These are phyloP conservation scores for Grosmannia serpens DNA, from an alignment of 2,329 filamentous ascomycete species.

Conservation along the genomic window DNA sequence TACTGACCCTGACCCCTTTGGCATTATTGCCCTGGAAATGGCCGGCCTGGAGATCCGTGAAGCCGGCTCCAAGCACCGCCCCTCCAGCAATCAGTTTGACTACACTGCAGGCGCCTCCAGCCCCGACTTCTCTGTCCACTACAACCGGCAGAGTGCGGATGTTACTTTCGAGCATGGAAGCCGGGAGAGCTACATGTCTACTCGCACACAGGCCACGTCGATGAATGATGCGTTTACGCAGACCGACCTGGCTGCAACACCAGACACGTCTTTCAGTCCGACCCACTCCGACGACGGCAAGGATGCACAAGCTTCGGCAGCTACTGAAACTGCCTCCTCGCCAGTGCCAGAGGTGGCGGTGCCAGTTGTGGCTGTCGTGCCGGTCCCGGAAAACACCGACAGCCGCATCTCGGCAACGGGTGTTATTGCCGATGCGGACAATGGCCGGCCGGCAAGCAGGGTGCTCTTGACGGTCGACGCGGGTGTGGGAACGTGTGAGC, in stretches of 20 bases:
- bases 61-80: constrained; percentile 66
- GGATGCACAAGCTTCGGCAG: constrained; percentile 12
- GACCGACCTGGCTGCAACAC: constrained; percentile 41
- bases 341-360: constrained; percentile 1
- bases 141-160: constrained; percentile 57
- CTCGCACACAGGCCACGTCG: constrained; percentile 55
- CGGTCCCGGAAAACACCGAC: not conserved
- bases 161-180: constrained; percentile 44
- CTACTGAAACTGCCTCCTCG: not conserved
- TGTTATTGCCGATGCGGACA: not conserved
- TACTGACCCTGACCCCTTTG: constrained; percentile 85
- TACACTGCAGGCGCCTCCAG: constrained; percentile 62
- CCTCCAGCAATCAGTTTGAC: constrained; percentile 70
- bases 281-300: constrained; percentile 37
- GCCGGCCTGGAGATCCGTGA: constrained; percentile 83
- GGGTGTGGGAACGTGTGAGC: not conserved
- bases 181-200: constrained; percentile 64
- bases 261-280: constrained; percentile 42
- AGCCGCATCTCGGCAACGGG: not conserved
- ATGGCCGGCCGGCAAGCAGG: not conserved
- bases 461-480: not conserved
- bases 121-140: constrained; percentile 45
- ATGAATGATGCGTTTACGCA: constrained; percentile 61
- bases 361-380: not conserved
- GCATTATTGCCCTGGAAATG: constrained; percentile 80